Percentiles rank a stretch among this genome's conserved stretches.
Evolutionary conservation across 2,329 filamentous ascomycete genomes (phyloP).

Genomic region (Hypoxylon sp.): DNA sequence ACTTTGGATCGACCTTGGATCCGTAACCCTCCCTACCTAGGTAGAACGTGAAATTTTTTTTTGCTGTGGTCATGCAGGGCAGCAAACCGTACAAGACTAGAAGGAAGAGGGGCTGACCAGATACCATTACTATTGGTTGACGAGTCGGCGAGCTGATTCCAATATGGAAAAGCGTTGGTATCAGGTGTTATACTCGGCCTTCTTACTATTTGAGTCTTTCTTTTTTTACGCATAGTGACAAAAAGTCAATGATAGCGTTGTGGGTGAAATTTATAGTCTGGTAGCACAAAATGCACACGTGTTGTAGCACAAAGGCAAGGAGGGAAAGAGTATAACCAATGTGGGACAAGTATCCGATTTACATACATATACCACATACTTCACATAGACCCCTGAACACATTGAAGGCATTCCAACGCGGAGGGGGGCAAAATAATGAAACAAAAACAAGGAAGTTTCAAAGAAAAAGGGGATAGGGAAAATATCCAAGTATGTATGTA

Average conservation of each 20-base stretch:
- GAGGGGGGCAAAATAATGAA: slow-evolving; percentile 17
- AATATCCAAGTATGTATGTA: slow-evolving; percentile 15
- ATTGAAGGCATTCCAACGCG: slow-evolving; percentile 25
- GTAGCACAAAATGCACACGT: slow-evolving; percentile 14
- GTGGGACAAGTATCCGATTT: slow-evolving; percentile 5
- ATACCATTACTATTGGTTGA: slow-evolving; percentile 34
- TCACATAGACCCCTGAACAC: not conserved
- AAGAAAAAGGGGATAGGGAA: slow-evolving; percentile 10
- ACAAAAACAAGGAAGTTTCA: slow-evolving; percentile 39
- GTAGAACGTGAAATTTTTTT: slow-evolving; percentile 31
- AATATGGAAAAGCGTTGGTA: slow-evolving; percentile 22
- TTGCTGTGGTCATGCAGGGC: slow-evolving; percentile 38
- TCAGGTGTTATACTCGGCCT: slow-evolving; percentile 2
- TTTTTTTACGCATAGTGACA: not conserved
- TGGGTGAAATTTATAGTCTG: slow-evolving; percentile 1
- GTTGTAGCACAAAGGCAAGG: slow-evolving; percentile 24
- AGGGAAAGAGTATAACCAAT: slow-evolving; percentile 15
- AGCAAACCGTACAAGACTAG: slow-evolving; percentile 42
- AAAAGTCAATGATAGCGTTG: not conserved
- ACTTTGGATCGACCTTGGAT: slow-evolving; percentile 37
- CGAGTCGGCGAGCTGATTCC: slow-evolving; percentile 23
- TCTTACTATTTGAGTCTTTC: not conserved
- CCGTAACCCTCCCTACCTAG: slow-evolving; percentile 31
- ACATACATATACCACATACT: not conserved
- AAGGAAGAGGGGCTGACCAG: slow-evolving; percentile 26